Percentiles rank a stretch among this genome's conserved stretches.
Conservation (phyloP, 2,329 filamentous ascomycete species). For the Byssoonygena ceratinophila region DNA sequence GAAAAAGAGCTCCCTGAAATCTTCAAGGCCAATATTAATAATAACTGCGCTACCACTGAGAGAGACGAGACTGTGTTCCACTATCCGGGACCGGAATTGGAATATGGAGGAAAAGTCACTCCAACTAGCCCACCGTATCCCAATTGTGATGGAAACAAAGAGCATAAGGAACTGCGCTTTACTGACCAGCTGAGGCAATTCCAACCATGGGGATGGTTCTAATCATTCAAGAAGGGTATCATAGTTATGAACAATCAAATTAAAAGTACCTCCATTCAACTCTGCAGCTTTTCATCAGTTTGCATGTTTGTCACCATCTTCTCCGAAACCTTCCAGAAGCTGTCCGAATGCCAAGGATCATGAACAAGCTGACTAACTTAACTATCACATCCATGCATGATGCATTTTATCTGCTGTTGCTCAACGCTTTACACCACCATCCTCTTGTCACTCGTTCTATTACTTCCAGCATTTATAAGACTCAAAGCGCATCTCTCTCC, state of each 20-base stretch:
- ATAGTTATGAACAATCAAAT: too few relatives aligned
- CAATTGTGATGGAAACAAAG: background rate
- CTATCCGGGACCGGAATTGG: conserved; percentile 9
- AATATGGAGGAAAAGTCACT: background rate
- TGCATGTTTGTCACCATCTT: too few relatives aligned
- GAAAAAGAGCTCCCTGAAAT: conserved; percentile 9
- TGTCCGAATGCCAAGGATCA: too few relatives aligned
- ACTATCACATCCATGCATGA: too few relatives aligned
- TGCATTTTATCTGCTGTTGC: too few relatives aligned
- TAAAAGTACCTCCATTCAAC: too few relatives aligned
- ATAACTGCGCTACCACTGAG: conserved; percentile 9
- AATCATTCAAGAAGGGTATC: too few relatives aligned
- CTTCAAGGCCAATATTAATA: conserved; percentile 14
- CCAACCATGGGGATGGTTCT: background rate
- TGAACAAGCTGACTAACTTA: too few relatives aligned
- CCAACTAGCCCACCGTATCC: background rate
- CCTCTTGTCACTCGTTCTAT: too few relatives aligned
- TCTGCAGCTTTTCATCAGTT: too few relatives aligned
- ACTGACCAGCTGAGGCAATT: background rate
- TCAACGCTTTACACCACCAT: too few relatives aligned
- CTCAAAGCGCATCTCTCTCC: background rate
- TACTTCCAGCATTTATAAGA: background rate
- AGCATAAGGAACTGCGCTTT: background rate
- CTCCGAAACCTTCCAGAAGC: too few relatives aligned
- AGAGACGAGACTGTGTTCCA: conserved; percentile 10